These are phyloP conservation scores for Backusella luteola DNA, from an alignment of 192 early-diverging fungal species.

Conservation along the genomic window DNA sequence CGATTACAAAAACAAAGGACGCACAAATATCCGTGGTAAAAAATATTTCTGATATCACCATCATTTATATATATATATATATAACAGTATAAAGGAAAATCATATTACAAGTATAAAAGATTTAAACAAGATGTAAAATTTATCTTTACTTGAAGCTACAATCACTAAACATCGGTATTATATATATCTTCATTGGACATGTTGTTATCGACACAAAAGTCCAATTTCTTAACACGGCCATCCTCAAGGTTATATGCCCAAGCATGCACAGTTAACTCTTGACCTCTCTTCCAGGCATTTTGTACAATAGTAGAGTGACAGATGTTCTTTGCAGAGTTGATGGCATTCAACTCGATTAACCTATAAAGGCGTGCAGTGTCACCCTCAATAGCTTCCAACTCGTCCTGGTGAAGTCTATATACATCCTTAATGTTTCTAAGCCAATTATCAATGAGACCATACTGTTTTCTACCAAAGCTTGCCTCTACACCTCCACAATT, in stretches of 20 bases:
- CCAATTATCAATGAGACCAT: constrained; percentile 91
- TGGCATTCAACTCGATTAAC: constrained; percentile 78
- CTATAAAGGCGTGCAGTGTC: constrained; percentile 15
- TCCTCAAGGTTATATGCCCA: constrained; percentile 70
- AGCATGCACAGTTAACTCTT: constrained; percentile 68
- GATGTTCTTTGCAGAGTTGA: constrained; percentile 69
- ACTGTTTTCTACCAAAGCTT: constrained; percentile 56
- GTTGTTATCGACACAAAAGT: constrained; percentile 1
- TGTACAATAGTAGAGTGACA: constrained; percentile 75
- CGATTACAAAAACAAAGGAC: too few relatives aligned
- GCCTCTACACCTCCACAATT: constrained; percentile 72
- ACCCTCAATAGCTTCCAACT: neutral
- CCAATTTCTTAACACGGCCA: constrained; percentile 32
- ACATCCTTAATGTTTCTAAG: constrained; percentile 84
- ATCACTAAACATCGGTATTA: neutral
- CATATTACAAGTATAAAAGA: neutral
- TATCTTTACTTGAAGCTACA: neutral
- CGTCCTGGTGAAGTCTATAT: constrained; percentile 55
- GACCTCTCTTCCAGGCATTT: constrained; percentile 77
- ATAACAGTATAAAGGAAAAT: neutral
- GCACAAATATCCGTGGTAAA: too few relatives aligned
- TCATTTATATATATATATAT: neutral
- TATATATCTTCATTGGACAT: neutral
- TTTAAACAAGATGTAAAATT: neutral
- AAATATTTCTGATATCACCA: too few relatives aligned